Evolutionary conservation across 2,329 filamentous ascomycete genomes (phyloP).

Genomic region (Hypocrella siamensis): DNA sequence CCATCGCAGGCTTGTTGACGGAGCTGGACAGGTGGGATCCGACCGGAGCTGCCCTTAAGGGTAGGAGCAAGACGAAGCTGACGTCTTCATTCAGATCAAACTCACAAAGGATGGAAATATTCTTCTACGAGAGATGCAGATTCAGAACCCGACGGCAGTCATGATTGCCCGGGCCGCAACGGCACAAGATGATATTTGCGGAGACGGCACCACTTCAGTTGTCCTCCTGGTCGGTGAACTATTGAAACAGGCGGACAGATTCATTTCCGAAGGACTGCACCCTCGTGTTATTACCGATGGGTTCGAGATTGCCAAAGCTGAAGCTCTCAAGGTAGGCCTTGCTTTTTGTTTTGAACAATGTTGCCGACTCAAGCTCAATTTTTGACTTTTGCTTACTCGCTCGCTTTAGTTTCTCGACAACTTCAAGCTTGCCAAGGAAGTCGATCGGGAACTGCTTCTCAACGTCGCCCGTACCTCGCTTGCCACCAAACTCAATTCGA

Average conservation of each 20-base stretch:
- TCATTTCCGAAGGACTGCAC: conserved; percentile 93
- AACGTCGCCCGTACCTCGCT: conserved; percentile 90
- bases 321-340: conserved; percentile 65
- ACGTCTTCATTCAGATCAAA: conserved; percentile 55
- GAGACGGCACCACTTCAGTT: conserved; percentile 93
- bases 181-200: conserved; percentile 95
- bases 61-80: conserved; percentile 11
- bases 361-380: not conserved
- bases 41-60: conserved; percentile 12
- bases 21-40: conserved; percentile 45
- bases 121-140: conserved; percentile 66
- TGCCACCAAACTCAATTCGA: conserved; percentile 83
- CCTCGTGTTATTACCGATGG: conserved; percentile 94
- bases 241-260: conserved; percentile 90
- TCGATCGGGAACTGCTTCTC: conserved; percentile 86
- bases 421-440: conserved; percentile 79
- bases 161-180: conserved; percentile 75
- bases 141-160: conserved; percentile 94
- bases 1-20: conserved; percentile 45
- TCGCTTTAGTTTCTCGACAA: conserved; percentile 86
- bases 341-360: not conserved
- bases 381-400: not conserved
- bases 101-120: conserved; percentile 98
- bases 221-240: conserved; percentile 92
- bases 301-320: conserved; percentile 90